A percentile compares a stretch with the other conserved stretches of the same genome.
These are phyloP conservation scores for Lecanicillium sp. DNA, from an alignment of 2,329 filamentous ascomycete genomes.

Conservation along the genomic window DNA sequence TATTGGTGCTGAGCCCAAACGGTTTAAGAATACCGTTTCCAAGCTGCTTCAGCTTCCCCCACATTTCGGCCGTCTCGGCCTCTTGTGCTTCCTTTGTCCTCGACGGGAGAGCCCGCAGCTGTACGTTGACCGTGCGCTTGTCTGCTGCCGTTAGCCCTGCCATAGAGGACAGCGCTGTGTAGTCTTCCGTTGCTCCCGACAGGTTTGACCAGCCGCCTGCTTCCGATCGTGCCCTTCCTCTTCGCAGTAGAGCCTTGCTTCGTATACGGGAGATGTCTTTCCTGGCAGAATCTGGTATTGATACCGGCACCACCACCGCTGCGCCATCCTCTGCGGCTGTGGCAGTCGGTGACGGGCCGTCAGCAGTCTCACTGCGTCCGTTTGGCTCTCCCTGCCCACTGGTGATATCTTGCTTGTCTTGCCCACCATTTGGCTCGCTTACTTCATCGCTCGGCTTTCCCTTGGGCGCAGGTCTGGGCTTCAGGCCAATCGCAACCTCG, in stretches of 20 bases:
- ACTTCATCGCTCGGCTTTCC: conserved; percentile 15
- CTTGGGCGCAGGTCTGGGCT: conserved; percentile 32
- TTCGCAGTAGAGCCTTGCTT: conserved; percentile 73
- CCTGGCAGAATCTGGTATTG: conserved; percentile 12
- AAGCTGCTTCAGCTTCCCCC: conserved; percentile 88
- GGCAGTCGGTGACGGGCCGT: too few species aligned
- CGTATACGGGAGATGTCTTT: conserved; percentile 69
- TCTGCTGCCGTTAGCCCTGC: conserved; percentile 55
- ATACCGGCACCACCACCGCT: conserved; percentile 14
- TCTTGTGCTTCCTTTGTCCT: conserved; percentile 73
- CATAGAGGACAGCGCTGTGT: conserved; percentile 56
- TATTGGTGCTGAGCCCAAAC: conserved; percentile 88
- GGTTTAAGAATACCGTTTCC: conserved; percentile 89
- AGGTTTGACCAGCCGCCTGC: conserved; percentile 73
- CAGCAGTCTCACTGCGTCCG: too few species aligned
- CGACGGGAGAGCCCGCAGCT: conserved; percentile 58
- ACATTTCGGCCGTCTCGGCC: conserved; percentile 90
- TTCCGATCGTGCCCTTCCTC: conserved; percentile 65
- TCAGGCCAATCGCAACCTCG: conserved; percentile 21
- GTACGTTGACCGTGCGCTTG: conserved; percentile 56
- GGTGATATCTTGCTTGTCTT: too few species aligned
- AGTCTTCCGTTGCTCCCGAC: conserved; percentile 72
- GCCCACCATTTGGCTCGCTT: too few species aligned
- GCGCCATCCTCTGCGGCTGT: too few species aligned
- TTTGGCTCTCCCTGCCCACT: too few species aligned